phyloP scores from a whole-genome alignment of 345 rosid species.

The Gossypium anomalum region DNA sequence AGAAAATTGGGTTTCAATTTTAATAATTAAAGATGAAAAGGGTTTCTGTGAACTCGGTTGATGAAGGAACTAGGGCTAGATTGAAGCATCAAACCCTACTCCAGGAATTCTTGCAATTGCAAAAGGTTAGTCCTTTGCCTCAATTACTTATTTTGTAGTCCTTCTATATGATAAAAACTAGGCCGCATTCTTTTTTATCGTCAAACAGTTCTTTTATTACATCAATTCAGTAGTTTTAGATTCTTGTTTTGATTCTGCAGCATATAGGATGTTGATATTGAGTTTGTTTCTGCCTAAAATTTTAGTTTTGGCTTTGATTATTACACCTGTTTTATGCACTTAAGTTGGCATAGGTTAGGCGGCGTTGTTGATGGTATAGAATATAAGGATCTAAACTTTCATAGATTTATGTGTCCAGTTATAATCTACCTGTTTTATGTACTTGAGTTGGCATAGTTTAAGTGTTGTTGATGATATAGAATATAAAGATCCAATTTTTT shows the following conservation, averaged over 20 bases:
- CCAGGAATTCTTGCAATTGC: constrained; percentile 35
- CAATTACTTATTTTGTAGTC: background rate
- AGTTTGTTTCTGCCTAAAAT: constrained; percentile 11
- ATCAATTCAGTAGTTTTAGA: background rate
- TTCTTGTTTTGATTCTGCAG: background rate
- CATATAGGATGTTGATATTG: background rate
- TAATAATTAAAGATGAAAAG: constrained; percentile 27
- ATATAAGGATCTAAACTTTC: no score
- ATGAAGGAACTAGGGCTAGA: constrained; percentile 20
- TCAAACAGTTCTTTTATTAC: background rate
- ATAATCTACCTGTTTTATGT: background rate
- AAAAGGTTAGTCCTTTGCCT: constrained; percentile 31
- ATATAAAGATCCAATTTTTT: background rate
- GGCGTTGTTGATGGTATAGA: no score
- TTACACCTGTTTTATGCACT: background rate
- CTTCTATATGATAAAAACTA: background rate
- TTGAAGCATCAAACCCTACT: constrained; percentile 31
- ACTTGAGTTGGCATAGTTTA: background rate
- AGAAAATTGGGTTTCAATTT: constrained; percentile 6
- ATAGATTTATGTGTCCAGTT: background rate
- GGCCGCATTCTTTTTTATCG: background rate
- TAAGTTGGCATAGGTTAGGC: background rate
- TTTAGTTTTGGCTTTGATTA: background rate
- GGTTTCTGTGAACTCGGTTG: background rate
- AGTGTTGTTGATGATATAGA: background rate